Base-by-base conservation (phyloP, 2,329 filamentous ascomycete species). In the Penicillium sp. region DNA sequence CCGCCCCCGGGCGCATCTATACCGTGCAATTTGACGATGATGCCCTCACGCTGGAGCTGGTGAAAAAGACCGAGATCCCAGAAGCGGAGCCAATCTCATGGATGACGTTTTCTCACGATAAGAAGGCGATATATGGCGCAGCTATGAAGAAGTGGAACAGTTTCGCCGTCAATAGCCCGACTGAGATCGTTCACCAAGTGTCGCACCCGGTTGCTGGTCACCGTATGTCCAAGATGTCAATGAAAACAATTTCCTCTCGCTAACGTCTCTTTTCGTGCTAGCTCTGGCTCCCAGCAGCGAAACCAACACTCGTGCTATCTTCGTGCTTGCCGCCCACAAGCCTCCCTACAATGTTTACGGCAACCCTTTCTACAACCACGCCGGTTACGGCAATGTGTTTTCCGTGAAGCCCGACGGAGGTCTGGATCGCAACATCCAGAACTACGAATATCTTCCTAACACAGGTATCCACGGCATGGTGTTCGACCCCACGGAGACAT, bases 71-170 rank as follows among this genome's bases (percentile, higher is more conserved):
- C 1, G 81, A 83, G 51, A 93, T 94, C 49, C 84, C 87, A 4
- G 71, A 85, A 45, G 85, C 91, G 56, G 87, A 95, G 70, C 87
- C 88, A 7, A 93, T 95, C 58, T 94, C 88, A 52, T 95, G 88
- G 88, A 91, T 95, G 85, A 84, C 87, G 15, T 91, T 94, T 63
- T 85, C 88, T 84, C 87, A 94, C 70, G 74, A 78, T 54, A 86
- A 84, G 64, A 91, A 88, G 70, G 85, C 86, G 66, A 84, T 95
- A 53, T 95, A 95, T 68, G 88, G 88, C 61, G 84, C 88, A 3
- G 87, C 87, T 53, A 93, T 93, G 87, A 95, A 95, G 77, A 91
- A 89, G 68, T 95, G 88, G 87, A 84, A 84, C 43, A 89, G 85
- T 66, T 91, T 87, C 68, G 75, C 82, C 40, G 85, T 94, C 61